These are phyloP conservation scores for Chloranthus sessilifolius DNA, from an alignment of 164 flowering plant species.

Conservation along the genomic window DNA sequence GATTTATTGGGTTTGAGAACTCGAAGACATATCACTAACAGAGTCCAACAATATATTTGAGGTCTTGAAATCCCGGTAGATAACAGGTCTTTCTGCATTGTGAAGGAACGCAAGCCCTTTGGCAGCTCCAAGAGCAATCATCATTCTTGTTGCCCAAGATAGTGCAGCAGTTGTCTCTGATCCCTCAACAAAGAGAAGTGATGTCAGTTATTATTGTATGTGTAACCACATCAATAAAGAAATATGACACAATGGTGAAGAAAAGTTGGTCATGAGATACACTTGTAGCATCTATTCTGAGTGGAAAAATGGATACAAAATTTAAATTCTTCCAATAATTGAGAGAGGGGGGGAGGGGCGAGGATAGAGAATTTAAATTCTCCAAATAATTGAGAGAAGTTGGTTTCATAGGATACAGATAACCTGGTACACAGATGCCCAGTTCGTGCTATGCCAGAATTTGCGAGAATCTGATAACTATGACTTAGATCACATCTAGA, in stretches of 20 bases:
- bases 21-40: slow-evolving; percentile 37
- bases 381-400: too few species aligned
- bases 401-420: too few species aligned
- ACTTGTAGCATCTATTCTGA: background rate
- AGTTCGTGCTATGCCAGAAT: too few species aligned
- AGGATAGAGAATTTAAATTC: slow-evolving; percentile 1
- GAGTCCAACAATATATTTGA: slow-evolving; percentile 93
- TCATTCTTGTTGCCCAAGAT: slow-evolving; percentile 92
- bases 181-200: slow-evolving; percentile 35
- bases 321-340: background rate
- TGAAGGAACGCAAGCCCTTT: slow-evolving; percentile 99
- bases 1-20: background rate
- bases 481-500: too few species aligned
- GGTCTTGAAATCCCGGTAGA: slow-evolving; percentile 94
- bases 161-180: slow-evolving; percentile 84
- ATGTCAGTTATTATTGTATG: slow-evolving; percentile 6
- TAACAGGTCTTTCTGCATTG: slow-evolving; percentile 92
- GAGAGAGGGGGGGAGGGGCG: background rate
- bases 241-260: background rate
- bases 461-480: too few species aligned
- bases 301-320: background rate
- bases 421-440: too few species aligned
- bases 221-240: background rate
- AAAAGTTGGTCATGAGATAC: background rate
- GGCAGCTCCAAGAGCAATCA: slow-evolving; percentile 98